These are phyloP conservation scores for Fusarium marasasianum DNA, from an alignment of 2,329 filamentous ascomycete genomes.

Conservation along the genomic window DNA sequence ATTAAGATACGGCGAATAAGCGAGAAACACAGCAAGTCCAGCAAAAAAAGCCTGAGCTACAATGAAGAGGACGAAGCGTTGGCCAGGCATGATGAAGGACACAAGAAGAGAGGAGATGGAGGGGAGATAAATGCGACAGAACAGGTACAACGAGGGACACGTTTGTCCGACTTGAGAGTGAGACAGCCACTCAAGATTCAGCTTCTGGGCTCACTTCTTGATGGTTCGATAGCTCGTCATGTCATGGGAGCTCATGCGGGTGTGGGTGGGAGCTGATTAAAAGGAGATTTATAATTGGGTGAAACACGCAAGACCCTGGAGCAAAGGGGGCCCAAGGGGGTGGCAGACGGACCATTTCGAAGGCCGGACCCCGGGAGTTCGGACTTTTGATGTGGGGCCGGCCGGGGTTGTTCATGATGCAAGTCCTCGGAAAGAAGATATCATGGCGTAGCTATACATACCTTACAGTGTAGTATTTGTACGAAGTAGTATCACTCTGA, in stretches of 20 bases:
- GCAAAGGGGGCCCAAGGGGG: neutral
- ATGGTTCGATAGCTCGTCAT: constrained; percentile 38
- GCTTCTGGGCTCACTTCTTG: constrained; percentile 34
- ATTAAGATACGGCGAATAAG: constrained; percentile 50
- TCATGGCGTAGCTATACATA: neutral
- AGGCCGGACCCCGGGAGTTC: constrained; percentile 22
- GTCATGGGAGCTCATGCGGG: constrained; percentile 28
- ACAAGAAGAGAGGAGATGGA: neutral
- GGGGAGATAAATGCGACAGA: neutral
- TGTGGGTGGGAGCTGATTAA: constrained; percentile 36
- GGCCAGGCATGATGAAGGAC: constrained; percentile 33
- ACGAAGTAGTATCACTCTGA: neutral
- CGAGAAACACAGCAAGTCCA: constrained; percentile 44
- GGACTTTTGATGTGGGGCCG: constrained; percentile 32
- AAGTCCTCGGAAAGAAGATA: neutral
- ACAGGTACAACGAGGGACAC: constrained; percentile 7
- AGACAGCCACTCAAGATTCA: constrained; percentile 23
- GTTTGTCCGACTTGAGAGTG: constrained; percentile 21
- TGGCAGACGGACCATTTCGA: constrained; percentile 22
- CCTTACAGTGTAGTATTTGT: no score
- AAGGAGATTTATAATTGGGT: constrained; percentile 23
- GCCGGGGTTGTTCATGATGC: constrained; percentile 2
- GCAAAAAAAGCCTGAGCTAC: constrained; percentile 44
- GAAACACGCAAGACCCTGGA: neutral
- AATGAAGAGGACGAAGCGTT: constrained; percentile 40